Base-by-base conservation (phyloP, 108 stramenopile species). In the Nitzschia putrida region DNA sequence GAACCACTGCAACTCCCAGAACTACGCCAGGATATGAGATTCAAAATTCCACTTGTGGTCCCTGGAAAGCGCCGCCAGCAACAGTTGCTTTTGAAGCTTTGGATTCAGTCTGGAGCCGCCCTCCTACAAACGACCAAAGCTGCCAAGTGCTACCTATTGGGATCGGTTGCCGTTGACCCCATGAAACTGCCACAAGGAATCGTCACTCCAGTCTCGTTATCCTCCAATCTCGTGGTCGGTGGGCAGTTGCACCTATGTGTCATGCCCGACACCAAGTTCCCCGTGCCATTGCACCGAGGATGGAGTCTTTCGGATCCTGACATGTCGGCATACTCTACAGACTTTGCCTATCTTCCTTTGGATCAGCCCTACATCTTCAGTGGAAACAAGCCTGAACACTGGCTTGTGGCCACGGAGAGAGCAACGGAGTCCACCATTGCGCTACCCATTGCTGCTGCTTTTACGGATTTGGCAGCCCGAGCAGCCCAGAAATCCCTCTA, bases 291-390 rank as follows among this genome's bases (percentile, higher is more conserved):
- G 5, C 53, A 80, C 2, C 57, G 78, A 12, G 87, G 89, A 12
- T 94, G 89, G 90, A 87, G 81, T 64, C 64, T 94, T 43, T 76
- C 89, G 20, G 93, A 94, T 82, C 87, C 90, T 0, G 72, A 73
- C 43, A 71, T 78, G 60, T 57, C 72, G 21, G 68, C 70, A 8
- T 60, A 68, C 41, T 68, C 67, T 1, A 67, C 54, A 21, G 57
- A 56, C n/a, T 73, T 90, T 63, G 86, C 79, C 72, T 54, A 85
- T 69, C 66, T 85, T 14, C 90, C 93, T 18, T 63, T 94, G 47
- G 93, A 94, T 68, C 83, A 88, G 39, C 74, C 77, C 4, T 94
- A 91, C 68, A 70, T 55, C 42, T 85, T 84, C 54, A 21, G 42
- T 24, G 47, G 57, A 52, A 75, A 69, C 56, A 50, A 70, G 54